Evolutionary conservation across 2,329 filamentous ascomycete genomes (phyloP), one percentile per base, ranked within the genome.

Genomic region (Macrophomina pseudophaseolina): DNA sequence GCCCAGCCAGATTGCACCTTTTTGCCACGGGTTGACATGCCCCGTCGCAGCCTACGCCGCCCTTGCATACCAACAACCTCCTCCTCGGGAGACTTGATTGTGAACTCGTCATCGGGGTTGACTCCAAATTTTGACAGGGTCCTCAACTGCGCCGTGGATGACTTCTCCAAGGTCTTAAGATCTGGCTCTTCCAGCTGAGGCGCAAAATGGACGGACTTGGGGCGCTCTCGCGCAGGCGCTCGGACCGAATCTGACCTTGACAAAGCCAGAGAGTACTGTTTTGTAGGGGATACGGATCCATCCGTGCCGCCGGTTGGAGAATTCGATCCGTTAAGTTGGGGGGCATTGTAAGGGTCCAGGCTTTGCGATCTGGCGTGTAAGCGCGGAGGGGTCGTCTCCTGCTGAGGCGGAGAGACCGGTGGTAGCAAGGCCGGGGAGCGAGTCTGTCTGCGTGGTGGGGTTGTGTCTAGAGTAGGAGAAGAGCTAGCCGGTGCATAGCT

Each of bases 1-100:
- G 92, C 88, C 90, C 93, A 95, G 58, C 84, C 80, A 51, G 83
- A 80, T 42, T 80, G 79, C 18, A 81, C 81, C 71, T 85, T 88
- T 69, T 86, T 87, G 64, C 75, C 81, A 65, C 80, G 81, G 62
- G 80, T 79, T 23, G 83, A 85, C 73, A 82, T 86, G 32, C 86
- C 86, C 69, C 93, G 86, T 78, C 97, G 95, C 64, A 99, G 80
- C 71, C 89, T 90, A 69, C 94, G 87, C 60, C 96, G 88, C 23
- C 95, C 94, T 70, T 93, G 90, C 49, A 99, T 82, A 44, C 95
- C 95, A 23, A 90, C 89, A 1, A 99, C 95, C 75, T 97, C 93
- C 74, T 96, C 91, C 16, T 90, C 89, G 1, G 91, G 86, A 0
- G 89, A 88, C 58, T 88, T 90, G 66, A 97, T 90, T 52, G 88